Base-by-base conservation (phyloP, 129 eudicot species). In the Flaveria trinervia region DNA sequence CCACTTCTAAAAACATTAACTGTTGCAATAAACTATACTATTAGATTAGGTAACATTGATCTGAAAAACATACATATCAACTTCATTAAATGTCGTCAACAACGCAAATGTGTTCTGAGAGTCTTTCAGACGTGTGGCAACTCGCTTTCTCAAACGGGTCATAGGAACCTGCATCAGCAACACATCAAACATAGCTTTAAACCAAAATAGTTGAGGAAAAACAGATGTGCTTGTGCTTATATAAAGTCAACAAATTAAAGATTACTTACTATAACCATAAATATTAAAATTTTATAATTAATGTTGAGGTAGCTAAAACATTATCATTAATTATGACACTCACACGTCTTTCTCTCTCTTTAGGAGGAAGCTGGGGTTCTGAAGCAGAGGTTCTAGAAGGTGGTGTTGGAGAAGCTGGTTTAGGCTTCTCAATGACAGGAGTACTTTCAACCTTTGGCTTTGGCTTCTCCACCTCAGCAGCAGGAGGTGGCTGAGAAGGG, bases 101-200 rank as follows among this genome's bases (percentile, higher is more conserved):
- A 93, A 75, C 16, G 98, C 98, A 84, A 90, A 93, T n/a, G 98
- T 93, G 83, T 93, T 93, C 41, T 93, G 98, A 74, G 98, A 90
- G 85, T 93, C 98, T 73, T 93, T 93, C 86, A 93, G 86, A 55
- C 97, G 95, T 50, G 92, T 87, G 26, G 98, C 98, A 75, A 93
- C 98, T 76, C 98, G 82, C 80, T 93, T 93, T 76, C 98, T 90
- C 33, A 93, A 90, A 74, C 98, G 90, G 26, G 98, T 90, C 98
- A 93, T 93, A 23, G 98, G 97, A 80, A 93, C 98, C 98, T 90
- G 81, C 23, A 73, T 55, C 46, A 15, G 13, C 6, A 30, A 64
- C 69, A 64, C 46, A 15, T 30, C 18, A 64, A 64, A 49, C 43
- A 61, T 28, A 61, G 26, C 41, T 15, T 64, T 64, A 30, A 30